Evolutionary conservation across 805 yeast genomes (phyloP), one percentile per base, ranked within the genome.

Genomic region (Maudiozyma bulderi): DNA sequence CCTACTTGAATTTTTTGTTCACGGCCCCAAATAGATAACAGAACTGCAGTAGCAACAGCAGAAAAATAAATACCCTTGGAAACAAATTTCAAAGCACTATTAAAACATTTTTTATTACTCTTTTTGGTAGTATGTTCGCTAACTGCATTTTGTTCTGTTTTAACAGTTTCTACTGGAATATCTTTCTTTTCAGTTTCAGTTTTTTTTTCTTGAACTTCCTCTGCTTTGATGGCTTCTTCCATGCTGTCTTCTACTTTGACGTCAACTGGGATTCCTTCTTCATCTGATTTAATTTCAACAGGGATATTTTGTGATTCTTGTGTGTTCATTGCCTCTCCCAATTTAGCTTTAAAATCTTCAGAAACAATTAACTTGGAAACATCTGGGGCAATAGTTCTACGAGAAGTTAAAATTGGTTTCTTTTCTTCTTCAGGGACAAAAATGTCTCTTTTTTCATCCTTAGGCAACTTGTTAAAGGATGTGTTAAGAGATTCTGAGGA

Each of bases 1-100:
- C 95, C 95, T 41, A 80, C 72, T 35, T 76, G 67, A 13, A 75
- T 58, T 41, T 76, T 72, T 60, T 84, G 83, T 50, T 82, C 81
- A 42, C 84, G 68, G 65, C 80, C 82, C 82, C 85, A 78, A 49
- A 74, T 66, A 0, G 68, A 71, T 54, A 72, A 70, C 9, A 75
- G 56, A 0, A 73, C 70, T 9, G 66, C 50, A 0, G 64, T 38
- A 1, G 73, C 62, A 32, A 47, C 32, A n/a, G 30, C 11, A 3
- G 40, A 32, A n/a, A 47, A 47, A 29, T 32, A 40, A 5, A 40
- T 2, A 11, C 33, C n/a, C 10, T 46, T 40, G 6, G 15, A 11
- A n/a, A 33, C 26, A 4, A 20, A 32, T 8, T n/a, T n/a, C 7
- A 39, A 8, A 6, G 26, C 15, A n/a, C 13, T 15, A 3, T 31